These are phyloP conservation scores for Adiantum capillusveneris DNA, from an alignment of 75 land plant genomes.

Conservation along the genomic window DNA sequence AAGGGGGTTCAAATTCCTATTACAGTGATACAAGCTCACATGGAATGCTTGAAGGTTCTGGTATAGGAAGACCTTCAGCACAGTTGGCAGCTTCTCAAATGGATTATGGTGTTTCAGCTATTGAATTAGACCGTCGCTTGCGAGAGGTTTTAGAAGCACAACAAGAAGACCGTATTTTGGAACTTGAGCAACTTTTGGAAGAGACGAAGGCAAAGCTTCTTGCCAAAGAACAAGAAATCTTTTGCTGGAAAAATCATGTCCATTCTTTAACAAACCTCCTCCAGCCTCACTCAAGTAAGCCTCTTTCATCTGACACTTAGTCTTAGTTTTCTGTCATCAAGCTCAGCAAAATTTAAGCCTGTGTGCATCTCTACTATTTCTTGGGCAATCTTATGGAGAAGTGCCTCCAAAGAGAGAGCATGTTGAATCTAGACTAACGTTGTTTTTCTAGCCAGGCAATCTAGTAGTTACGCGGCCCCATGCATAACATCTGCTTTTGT, in stretches of 20 bases:
- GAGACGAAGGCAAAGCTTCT: not conserved
- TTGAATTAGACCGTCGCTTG: not conserved
- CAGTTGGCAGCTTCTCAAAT: not conserved
- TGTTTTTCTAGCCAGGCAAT: too few relatives aligned
- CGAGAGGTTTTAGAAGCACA: constrained; percentile 5
- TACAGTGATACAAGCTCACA: not conserved
- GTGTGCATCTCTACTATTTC: too few relatives aligned
- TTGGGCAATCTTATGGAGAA: too few relatives aligned
- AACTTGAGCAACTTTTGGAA: not conserved
- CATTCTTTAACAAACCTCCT: not conserved
- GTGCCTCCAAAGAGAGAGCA: too few relatives aligned
- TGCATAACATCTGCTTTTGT: too few relatives aligned
- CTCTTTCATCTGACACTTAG: too few relatives aligned
- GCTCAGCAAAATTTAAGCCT: too few relatives aligned
- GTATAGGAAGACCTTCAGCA: not conserved
- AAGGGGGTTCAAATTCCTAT: not conserved
- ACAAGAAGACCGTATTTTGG: not conserved
- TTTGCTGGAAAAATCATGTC: not conserved
- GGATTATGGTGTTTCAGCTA: not conserved
- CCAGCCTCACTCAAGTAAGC: too few relatives aligned
- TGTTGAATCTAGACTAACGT: too few relatives aligned
- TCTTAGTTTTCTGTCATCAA: too few relatives aligned
- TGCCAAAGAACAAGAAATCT: not conserved
- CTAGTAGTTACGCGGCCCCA: too few relatives aligned
- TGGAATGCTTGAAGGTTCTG: not conserved